These are phyloP conservation scores for Pelargonium cotyledonis DNA, from an alignment of 441 rosid genomes.

Conservation along the genomic window DNA sequence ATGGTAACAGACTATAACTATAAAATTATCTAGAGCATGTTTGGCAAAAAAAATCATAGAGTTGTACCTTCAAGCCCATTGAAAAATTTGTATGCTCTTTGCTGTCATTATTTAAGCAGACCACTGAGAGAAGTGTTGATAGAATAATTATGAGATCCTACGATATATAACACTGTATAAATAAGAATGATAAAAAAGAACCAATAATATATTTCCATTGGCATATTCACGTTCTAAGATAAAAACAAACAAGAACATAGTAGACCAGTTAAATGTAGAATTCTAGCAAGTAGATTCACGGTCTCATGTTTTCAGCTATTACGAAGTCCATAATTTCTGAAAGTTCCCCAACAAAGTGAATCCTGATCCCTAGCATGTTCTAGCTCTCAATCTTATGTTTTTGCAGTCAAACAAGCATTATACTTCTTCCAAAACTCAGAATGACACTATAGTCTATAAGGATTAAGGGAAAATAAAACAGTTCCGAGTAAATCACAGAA, in stretches of 20 bases:
- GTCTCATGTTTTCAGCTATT: background rate
- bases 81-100: slow-evolving; percentile 60
- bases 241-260: slow-evolving; percentile 7
- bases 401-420: slow-evolving; percentile 3
- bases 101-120: slow-evolving; percentile 57
- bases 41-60: slow-evolving; percentile 1
- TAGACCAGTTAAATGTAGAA: background rate
- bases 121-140: slow-evolving; percentile 83
- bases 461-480: background rate
- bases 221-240: slow-evolving; percentile 3
- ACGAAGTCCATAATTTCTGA: background rate
- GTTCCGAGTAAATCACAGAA: background rate
- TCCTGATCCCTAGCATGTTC: background rate
- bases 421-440: background rate
- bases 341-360: background rate
- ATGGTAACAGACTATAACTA: background rate
- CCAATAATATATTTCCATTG: slow-evolving; percentile 4
- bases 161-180: slow-evolving; percentile 8
- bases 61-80: slow-evolving; percentile 67
- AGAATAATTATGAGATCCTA: slow-evolving; percentile 84
- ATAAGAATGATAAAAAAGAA: slow-evolving; percentile 2
- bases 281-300: background rate
- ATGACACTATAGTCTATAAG: background rate
- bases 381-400: background rate
- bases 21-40: slow-evolving; percentile 10